Conservation (phyloP, 164 flowering plant species). For the Akebia trifoliata region DNA sequence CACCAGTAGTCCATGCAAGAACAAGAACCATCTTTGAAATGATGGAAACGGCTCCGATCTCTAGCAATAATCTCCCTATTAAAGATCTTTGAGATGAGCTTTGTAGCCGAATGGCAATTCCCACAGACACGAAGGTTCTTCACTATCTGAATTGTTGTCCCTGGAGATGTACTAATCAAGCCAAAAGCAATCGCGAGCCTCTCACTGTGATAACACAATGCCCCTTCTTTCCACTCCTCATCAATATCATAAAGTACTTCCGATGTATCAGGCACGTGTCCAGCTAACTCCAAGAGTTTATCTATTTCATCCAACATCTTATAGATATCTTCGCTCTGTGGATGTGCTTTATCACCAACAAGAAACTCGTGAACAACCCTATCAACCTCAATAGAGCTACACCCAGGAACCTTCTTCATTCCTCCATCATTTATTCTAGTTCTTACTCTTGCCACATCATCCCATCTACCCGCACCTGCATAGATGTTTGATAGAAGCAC, state of each 20-base stretch:
- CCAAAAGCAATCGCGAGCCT: constrained; percentile 17
- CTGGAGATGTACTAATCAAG: constrained; percentile 13
- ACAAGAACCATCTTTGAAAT: constrained; percentile 12
- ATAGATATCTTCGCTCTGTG: constrained; percentile 7
- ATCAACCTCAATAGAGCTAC: constrained; percentile 16
- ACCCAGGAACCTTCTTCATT: constrained; percentile 15
- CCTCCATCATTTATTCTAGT: constrained; percentile 13
- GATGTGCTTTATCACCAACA: constrained; percentile 9
- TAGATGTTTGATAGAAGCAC: constrained; percentile 13
- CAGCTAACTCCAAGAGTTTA: constrained; percentile 9
- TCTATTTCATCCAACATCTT: constrained; percentile 8
- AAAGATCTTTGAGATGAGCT: constrained; percentile 13
- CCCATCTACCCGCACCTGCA: constrained; percentile 13
- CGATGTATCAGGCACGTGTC: constrained; percentile 13
- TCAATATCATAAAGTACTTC: constrained; percentile 14
- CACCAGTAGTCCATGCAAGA: constrained; percentile 16
- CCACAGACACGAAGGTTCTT: constrained; percentile 16
- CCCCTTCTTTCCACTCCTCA: constrained; percentile 27
- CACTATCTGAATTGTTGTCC: constrained; percentile 14
- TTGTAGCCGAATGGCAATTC: constrained; percentile 17
- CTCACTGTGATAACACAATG: constrained; percentile 18
- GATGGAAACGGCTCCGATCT: constrained; percentile 15
- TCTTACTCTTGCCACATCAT: constrained; percentile 11
- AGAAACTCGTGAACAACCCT: constrained; percentile 17
- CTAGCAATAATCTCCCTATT: constrained; percentile 16